Base-by-base conservation (phyloP, 192 early-diverging fungal genomes). In the Linnemannia elongata region DNA sequence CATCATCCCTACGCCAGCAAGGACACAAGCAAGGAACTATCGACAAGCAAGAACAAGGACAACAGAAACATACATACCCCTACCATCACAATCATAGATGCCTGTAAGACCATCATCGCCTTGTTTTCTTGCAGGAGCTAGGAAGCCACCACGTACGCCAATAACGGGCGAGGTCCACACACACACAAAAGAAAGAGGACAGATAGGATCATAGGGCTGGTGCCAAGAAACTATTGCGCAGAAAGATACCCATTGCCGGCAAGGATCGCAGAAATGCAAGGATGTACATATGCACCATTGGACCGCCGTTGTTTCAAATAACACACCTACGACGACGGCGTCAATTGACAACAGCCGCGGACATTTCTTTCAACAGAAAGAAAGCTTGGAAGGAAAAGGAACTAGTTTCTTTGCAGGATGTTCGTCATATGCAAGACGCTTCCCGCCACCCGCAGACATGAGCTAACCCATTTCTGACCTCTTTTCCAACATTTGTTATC, bases 21-120 rank as follows among this genome's bases (percentile, higher is more conserved):
- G 22, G 3, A 9, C 33, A 24, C 13, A 71, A 42, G 17, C 38
- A 42, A 33, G 20, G 55, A 66, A 27, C 24, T 27, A 66, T 13
- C 30, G 3, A 3, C 30, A 66, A 66, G 6, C 27, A 27, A 66
- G 10, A 13, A 33, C 30, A 33, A 27, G 30, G 30, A 30, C 27
- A 63, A 63, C n/a, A 3, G 24, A 57, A 55, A 10, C 4, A 27
- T 8, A 63, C 30, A 63, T 63, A 63, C 57, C 27, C 54, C 20
- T n/a, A n/a, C n/a, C 4, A 27, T 8, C 60, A 10, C 55, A 6
- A 9, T 10, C 60, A 35, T 66, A 30, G 60, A 66, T 66, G 60
- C 60, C 60, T 66, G 60, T 66, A 66, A 66, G 60, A 66, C 60
- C 60, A 66, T 66, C 60, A 66, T 66, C 30, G 30, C 60, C 60